Base-by-base conservation (phyloP, 1,284 basidiomycete genomes). In the Wolfiporia cocos region DNA sequence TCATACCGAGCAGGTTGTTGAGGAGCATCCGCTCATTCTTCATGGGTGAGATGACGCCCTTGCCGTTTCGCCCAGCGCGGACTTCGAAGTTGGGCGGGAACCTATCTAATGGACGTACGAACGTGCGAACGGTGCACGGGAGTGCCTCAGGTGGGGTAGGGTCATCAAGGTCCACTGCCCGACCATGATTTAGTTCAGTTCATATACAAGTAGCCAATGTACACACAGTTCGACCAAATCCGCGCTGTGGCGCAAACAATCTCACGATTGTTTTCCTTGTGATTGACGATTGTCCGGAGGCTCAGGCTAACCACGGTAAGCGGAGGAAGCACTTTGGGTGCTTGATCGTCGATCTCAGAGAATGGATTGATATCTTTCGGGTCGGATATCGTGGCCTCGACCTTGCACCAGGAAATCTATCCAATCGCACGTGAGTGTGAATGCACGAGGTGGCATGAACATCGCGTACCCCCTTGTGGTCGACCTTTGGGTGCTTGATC, bases 371-470 rank as follows among this genome's bases (percentile, higher is more conserved):
- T 80, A 52, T 89, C 79, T 59, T 96, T 97, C 1, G 93, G 92
- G 54, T 93, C 79, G 11, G 77, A 66, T 10, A 94, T 85, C 0
- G 76, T 80, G n/a, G 82, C 86, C 67, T 99, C 95, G 20, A 96
- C 69, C 68, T 96, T 95, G 58, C 92, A 95, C 93, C 93, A 97
- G 0, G 90, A 94, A 15, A 87, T 75, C 92, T 93, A 52, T 23
- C 15, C 39, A 29, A 14, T 18, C 5, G 22, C n/a, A 29, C 37
- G 37, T 48, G 7, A 51, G 35, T 20, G 14, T 24, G n/a, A 9
- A 31, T 34, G n/a, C n/a, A n/a, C n/a, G n/a, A n/a, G n/a, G n/a
- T n/a, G n/a, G n/a, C n/a, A n/a, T n/a, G 38, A 20, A 32, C 14
- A 18, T 43, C n/a, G 65, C 84, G 43, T 59, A 92, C 89, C 7